Percentiles rank a stretch among this genome's conserved stretches.
Conservation (phyloP, 176 grass and related monocot genomes). For the Ampelocalamus luodianensis region DNA sequence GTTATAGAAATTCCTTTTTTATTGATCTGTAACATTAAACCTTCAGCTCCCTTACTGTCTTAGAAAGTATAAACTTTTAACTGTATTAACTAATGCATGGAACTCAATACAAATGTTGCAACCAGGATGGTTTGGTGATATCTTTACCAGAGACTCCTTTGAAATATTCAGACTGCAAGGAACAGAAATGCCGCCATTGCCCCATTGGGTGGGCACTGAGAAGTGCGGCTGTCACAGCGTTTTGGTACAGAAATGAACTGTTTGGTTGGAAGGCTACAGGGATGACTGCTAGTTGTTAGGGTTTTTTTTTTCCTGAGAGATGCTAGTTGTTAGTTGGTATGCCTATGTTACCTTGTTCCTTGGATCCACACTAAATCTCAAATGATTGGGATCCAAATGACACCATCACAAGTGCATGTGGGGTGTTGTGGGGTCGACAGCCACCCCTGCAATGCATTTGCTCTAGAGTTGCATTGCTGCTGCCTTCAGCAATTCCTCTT, state of each 20-base stretch:
- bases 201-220: conserved; percentile 20
- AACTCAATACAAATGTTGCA: background rate
- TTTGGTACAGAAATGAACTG: conserved; percentile 36
- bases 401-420: conserved; percentile 55
- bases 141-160: background rate
- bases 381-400: conserved; percentile 65
- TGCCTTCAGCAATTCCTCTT: too few species aligned
- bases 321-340: conserved; percentile 52
- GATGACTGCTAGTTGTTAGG: conserved; percentile 48
- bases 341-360: conserved; percentile 42
- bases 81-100: background rate
- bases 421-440: conserved; percentile 55
- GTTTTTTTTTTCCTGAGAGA: too few species aligned
- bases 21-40: background rate
- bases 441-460: background rate
- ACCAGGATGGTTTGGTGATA: background rate
- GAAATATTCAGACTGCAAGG: conserved; percentile 35
- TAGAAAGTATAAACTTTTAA: background rate
- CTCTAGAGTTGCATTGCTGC: background rate
- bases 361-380: conserved; percentile 57
- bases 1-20: background rate
- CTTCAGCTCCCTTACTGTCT: background rate
- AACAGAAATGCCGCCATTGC: background rate
- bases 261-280: conserved; percentile 66
- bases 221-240: conserved; percentile 44